These are phyloP conservation scores for Ascoidea tarda DNA, from an alignment of 805 yeast species.

Conservation along the genomic window DNA sequence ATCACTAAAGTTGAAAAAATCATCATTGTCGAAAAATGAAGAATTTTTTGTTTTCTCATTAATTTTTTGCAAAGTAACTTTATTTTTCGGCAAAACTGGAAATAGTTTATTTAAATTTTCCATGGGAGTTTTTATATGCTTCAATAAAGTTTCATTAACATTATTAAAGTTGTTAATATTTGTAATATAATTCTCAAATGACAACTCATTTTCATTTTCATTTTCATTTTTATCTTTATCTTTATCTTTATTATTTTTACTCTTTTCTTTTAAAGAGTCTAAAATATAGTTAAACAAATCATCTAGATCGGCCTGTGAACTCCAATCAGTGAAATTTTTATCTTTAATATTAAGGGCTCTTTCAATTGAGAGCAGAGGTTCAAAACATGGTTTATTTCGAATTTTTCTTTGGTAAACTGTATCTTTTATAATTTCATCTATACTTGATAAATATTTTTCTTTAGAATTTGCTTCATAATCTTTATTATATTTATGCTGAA, in stretches of 20 bases:
- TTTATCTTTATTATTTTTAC: conserved; percentile 1
- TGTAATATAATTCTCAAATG: no score
- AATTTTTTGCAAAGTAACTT: no score
- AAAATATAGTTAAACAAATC: conserved; percentile 7
- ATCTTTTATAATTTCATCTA: conserved; percentile 48
- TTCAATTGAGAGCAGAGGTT: conserved; percentile 13
- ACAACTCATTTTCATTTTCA: no score
- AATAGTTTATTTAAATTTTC: background rate
- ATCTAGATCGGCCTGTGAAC: conserved; percentile 23
- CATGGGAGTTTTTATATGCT: background rate
- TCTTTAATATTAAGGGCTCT: conserved; percentile 12
- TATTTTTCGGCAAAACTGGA: no score
- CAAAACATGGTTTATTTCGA: conserved; percentile 21
- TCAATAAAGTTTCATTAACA: no score
- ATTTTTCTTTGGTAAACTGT: conserved; percentile 33
- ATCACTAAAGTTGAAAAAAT: background rate
- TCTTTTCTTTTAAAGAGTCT: background rate
- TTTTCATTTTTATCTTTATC: conserved; percentile 1
- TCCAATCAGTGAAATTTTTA: conserved; percentile 21
- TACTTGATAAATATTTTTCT: conserved; percentile 24
- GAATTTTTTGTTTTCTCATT: background rate
- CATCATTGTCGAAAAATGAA: background rate
- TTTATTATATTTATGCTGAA: background rate
- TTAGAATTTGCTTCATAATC: background rate
- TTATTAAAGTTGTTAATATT: no score